A percentile compares a stretch with the other conserved stretches of the same genome.
phyloP scores from a whole-genome alignment of 495 filamentous ascomycete genomes.

The Penicillium turbatum region DNA sequence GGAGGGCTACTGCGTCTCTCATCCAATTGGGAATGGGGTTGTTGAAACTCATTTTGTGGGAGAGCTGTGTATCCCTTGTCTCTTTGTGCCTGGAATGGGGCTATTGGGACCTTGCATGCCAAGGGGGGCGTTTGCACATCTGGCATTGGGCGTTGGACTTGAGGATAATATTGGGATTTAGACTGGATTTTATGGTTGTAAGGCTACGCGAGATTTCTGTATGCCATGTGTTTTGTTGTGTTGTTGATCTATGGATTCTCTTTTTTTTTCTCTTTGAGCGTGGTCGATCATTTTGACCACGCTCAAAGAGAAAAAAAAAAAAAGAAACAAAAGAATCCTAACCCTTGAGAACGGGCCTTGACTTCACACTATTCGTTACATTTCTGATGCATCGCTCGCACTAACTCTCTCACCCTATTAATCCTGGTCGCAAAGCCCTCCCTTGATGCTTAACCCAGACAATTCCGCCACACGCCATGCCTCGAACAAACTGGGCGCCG shows the following conservation, averaged over 20 bases:
- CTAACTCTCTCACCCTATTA: not conserved
- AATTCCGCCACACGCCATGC: conserved; percentile 5
- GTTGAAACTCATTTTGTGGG: not conserved
- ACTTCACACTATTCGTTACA: not conserved
- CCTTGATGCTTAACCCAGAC: conserved; percentile 15
- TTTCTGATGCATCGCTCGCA: conserved; percentile 7
- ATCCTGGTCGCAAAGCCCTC: conserved; percentile 3
- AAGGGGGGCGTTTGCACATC: conserved; percentile 8
- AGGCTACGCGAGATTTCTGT: not conserved
- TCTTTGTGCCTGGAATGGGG: conserved; percentile 13
- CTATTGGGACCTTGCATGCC: conserved; percentile 29
- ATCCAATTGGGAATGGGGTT: conserved; percentile 9
- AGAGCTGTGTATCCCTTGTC: conserved; percentile 17
- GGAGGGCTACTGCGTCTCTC: not conserved
- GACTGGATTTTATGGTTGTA: not conserved
- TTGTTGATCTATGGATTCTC: not conserved
- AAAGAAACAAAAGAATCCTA: not conserved
- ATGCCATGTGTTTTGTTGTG: not conserved
- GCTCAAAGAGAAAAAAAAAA: too few species aligned
- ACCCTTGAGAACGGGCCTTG: not conserved
- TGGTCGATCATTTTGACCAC: too few species aligned
- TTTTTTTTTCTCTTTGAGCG: not conserved
- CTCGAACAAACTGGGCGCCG: not conserved
- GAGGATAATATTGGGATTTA: too few species aligned
- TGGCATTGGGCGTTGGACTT: not conserved